Evolutionary conservation across 345 rosid genomes (phyloP).

Genomic region (Brassica juncea): DNA sequence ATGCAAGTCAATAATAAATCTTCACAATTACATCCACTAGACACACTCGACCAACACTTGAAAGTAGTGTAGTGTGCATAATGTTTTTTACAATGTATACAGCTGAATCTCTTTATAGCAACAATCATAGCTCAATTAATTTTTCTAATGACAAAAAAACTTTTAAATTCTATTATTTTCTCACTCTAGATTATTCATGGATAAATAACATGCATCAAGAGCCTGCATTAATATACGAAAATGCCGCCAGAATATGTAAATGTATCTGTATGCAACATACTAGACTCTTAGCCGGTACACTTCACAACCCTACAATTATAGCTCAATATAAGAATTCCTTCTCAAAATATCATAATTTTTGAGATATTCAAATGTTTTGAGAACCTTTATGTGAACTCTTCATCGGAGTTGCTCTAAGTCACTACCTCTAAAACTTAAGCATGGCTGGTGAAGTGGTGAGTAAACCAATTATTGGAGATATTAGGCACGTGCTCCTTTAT

Average conservation of each 20-base stretch:
- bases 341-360: too few relatives aligned
- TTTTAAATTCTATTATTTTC: too few relatives aligned
- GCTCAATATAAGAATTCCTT: too few relatives aligned
- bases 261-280: background rate
- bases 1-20: background rate
- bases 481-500: constrained; percentile 1
- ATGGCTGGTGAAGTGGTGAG: background rate
- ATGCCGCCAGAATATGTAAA: background rate
- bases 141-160: background rate
- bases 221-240: background rate
- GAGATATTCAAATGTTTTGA: too few relatives aligned
- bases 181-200: background rate
- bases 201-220: background rate
- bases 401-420: background rate
- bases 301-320: too few relatives aligned
- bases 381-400: too few relatives aligned
- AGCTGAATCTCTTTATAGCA: background rate
- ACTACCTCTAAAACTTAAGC: background rate
- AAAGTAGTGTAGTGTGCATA: background rate
- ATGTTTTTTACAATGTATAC: background rate
- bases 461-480: background rate
- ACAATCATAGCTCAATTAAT: background rate
- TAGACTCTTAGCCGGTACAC: background rate
- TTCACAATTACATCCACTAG: background rate
- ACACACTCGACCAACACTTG: background rate